Conservation (phyloP, 306 rosid genomes). For the Castanopsis chinensis region DNA sequence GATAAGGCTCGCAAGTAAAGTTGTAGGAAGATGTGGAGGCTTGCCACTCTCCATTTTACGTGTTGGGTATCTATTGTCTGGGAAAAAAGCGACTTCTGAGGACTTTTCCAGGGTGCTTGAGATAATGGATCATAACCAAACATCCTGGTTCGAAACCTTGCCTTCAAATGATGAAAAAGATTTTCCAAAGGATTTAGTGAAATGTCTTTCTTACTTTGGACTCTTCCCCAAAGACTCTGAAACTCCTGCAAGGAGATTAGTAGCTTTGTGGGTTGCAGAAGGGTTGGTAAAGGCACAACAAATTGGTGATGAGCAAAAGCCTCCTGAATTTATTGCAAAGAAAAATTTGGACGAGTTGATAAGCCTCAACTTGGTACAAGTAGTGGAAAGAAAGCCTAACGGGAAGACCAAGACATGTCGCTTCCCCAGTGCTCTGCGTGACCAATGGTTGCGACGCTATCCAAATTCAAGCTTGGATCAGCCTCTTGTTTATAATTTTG, state of each 20-base stretch:
- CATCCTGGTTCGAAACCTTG: neutral
- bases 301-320: too few relatives aligned
- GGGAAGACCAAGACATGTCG: slow-evolving; percentile 8
- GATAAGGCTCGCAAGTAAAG: neutral
- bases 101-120: neutral
- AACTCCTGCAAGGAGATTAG: slow-evolving; percentile 18
- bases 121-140: neutral
- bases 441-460: too few relatives aligned
- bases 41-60: neutral
- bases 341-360: neutral
- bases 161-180: too few relatives aligned
- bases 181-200: too few relatives aligned
- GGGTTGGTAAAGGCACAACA: too few relatives aligned
- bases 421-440: neutral
- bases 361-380: slow-evolving; percentile 7
- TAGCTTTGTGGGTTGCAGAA: neutral
- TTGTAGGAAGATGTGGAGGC: neutral
- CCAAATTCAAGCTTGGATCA: too few relatives aligned
- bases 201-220: slow-evolving; percentile 3
- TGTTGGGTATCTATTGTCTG: slow-evolving; percentile 6
- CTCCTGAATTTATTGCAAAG: neutral
- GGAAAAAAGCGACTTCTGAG: neutral
- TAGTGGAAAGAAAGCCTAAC: slow-evolving; percentile 9
- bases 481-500: too few relatives aligned
- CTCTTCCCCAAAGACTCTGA: slow-evolving; percentile 13